Evolutionary conservation across 345 rosid genomes (phyloP).

Genomic region (Pugionium dolabratum): DNA sequence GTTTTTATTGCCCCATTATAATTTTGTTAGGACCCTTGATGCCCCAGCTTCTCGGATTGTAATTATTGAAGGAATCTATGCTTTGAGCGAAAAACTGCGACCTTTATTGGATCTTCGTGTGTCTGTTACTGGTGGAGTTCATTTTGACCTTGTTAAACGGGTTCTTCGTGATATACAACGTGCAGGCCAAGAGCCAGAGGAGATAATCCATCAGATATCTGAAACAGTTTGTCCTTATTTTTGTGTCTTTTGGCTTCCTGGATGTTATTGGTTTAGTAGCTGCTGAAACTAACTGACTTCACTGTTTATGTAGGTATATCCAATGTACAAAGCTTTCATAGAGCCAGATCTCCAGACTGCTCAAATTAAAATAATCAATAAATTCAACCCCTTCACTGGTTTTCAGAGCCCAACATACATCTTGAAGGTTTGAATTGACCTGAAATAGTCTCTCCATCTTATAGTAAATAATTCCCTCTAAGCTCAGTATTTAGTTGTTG

Average conservation of each 20-base stretch:
- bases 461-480: neutral
- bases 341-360: constrained; percentile 99
- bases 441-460: constrained; percentile 6
- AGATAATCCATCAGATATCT: constrained; percentile 96
- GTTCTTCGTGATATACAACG: constrained; percentile 97
- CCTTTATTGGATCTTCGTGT: constrained; percentile 86
- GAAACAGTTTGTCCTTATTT: constrained; percentile 66
- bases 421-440: constrained; percentile 66
- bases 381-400: constrained; percentile 95
- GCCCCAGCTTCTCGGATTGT: constrained; percentile 91
- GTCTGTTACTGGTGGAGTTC: constrained; percentile 96
- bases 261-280: constrained; percentile 14
- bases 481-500: neutral
- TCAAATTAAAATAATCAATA: constrained; percentile 85
- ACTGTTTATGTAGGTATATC: constrained; percentile 70
- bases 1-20: constrained; percentile 29
- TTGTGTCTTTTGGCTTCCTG: neutral
- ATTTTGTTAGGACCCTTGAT: constrained; percentile 70
- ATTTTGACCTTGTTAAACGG: constrained; percentile 98
- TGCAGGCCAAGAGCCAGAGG: constrained; percentile 97
- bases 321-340: constrained; percentile 99
- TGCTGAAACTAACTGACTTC: constrained; percentile 10
- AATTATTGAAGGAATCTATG: constrained; percentile 94
- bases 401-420: constrained; percentile 96
- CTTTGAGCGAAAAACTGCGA: constrained; percentile 83